A percentile compares a stretch with the other conserved stretches of the same genome.
These are phyloP conservation scores for Epichloe bromicola DNA, from an alignment of 2,329 filamentous ascomycete species.

Conservation along the genomic window DNA sequence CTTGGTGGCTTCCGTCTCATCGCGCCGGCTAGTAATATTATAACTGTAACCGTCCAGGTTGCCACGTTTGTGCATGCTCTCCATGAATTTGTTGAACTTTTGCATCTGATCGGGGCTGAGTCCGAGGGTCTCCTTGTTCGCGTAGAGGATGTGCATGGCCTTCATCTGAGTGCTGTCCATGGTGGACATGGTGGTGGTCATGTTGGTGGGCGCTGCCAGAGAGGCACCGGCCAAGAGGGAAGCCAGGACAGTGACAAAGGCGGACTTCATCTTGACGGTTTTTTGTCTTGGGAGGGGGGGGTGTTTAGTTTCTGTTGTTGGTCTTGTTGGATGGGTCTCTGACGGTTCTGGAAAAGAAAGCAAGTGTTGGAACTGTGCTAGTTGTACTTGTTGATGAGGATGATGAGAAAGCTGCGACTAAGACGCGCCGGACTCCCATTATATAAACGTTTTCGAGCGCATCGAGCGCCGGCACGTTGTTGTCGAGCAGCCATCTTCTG, in stretches of 20 bases:
- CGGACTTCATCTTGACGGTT: constrained; percentile 4
- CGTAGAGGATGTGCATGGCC: constrained; percentile 1
- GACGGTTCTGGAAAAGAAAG: no score
- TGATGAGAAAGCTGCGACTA: background rate
- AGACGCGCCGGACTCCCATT: background rate
- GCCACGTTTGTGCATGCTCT: background rate
- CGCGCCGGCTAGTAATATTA: no score
- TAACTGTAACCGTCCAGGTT: fast-evolving
- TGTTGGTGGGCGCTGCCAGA: constrained; percentile 1
- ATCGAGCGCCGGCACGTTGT: background rate
- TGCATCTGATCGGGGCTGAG: constrained; percentile 3
- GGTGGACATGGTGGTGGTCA: background rate
- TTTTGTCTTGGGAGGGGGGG: background rate
- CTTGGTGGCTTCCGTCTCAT: no score
- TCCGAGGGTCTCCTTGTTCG: constrained; percentile 1
- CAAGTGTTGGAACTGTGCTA: no score
- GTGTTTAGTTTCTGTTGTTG: no score
- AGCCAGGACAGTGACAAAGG: background rate
- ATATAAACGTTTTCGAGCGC: background rate
- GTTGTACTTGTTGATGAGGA: background rate
- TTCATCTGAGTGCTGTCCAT: constrained; percentile 3
- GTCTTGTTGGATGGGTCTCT: no score
- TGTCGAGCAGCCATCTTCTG: no score
- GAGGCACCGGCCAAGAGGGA: constrained; percentile 4
- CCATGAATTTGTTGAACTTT: constrained; percentile 3